Percentiles rank a stretch among this genome's conserved stretches.
Evolutionary conservation across 176 grass and related monocot genomes (phyloP).

Genomic region (Echinochloa phyllopogon): DNA sequence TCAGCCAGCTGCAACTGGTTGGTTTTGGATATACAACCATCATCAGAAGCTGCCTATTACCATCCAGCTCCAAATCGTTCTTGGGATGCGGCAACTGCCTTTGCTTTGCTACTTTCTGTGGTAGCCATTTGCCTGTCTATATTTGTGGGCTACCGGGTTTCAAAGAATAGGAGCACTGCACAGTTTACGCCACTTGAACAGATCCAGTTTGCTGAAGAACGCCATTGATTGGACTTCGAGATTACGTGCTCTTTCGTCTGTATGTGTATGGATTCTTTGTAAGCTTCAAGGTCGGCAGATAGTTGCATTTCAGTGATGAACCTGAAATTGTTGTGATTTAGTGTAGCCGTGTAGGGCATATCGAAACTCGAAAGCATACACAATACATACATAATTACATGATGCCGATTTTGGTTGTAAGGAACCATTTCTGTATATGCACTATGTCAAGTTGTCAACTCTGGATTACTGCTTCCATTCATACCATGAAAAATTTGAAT

Average conservation of each 20-base stretch:
- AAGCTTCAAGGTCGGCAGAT: background rate
- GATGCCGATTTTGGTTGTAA: conserved; percentile 27
- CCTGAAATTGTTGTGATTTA: conserved; percentile 17
- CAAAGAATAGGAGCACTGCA: conserved; percentile 60
- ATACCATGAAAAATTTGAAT: background rate
- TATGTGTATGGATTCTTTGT: conserved; percentile 15
- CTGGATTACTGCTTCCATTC: background rate
- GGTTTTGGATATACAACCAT: conserved; percentile 72
- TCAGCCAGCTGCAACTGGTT: conserved; percentile 95
- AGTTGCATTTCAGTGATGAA: conserved; percentile 21
- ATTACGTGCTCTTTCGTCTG: background rate
- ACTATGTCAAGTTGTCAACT: conserved; percentile 11
- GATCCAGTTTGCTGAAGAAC: conserved; percentile 39
- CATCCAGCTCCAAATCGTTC: conserved; percentile 56
- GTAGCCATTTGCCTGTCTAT: conserved; percentile 71
- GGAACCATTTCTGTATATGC: conserved; percentile 36
- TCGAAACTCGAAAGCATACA: conserved; percentile 8
- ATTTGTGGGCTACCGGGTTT: conserved; percentile 81
- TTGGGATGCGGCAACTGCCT: conserved; percentile 85
- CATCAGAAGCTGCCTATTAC: conserved; percentile 51
- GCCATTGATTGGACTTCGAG: background rate
- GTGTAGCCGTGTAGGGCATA: conserved; percentile 34
- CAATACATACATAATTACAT: background rate
- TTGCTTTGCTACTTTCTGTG: conserved; percentile 85
- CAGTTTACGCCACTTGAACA: conserved; percentile 79